A percentile compares a stretch with the other conserved stretches of the same genome.
These are phyloP conservation scores for Teunomyces panamensis DNA, from an alignment of 805 yeast species.

Conservation along the genomic window DNA sequence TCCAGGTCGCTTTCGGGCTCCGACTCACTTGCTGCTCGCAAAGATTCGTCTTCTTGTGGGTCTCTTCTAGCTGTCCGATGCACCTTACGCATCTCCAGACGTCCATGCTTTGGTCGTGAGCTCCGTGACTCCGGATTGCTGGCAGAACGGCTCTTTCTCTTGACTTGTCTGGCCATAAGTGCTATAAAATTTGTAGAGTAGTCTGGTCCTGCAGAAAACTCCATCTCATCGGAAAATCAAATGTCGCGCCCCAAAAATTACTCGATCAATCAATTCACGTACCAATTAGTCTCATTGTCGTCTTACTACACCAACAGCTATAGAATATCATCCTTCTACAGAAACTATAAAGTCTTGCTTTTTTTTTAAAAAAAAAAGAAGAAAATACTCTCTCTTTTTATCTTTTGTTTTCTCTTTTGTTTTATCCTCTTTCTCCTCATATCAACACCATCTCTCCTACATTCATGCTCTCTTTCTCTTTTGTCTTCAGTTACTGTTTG, in stretches of 20 bases:
- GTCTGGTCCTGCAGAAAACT: constrained; percentile 1
- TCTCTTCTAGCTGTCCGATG: constrained; percentile 51
- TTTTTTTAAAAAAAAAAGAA: too few relatives aligned
- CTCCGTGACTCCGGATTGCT: background rate
- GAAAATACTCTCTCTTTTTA: background rate
- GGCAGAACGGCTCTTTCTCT: constrained; percentile 2
- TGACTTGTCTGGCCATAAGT: constrained; percentile 6
- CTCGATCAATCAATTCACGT: background rate
- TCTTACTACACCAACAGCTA: too few relatives aligned
- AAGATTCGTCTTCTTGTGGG: constrained; percentile 12
- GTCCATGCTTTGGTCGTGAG: constrained; percentile 41
- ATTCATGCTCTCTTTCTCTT: too few relatives aligned
- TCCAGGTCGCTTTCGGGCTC: background rate
- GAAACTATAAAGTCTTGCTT: too few relatives aligned
- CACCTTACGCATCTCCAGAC: constrained; percentile 59
- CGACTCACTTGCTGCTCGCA: background rate
- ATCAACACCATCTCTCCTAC: background rate
- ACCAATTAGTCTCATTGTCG: too few relatives aligned
- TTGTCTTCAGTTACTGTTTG: too few relatives aligned
- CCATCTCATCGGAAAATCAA: background rate
- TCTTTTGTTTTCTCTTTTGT: background rate
- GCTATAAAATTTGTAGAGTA: background rate
- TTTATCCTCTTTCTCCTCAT: background rate
- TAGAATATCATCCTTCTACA: too few relatives aligned
- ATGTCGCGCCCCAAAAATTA: background rate